A percentile compares a stretch with the other conserved stretches of the same genome.
Conservation (phyloP, 352 stramenopile genomes). For the Elongisporangium anandrum region DNA sequence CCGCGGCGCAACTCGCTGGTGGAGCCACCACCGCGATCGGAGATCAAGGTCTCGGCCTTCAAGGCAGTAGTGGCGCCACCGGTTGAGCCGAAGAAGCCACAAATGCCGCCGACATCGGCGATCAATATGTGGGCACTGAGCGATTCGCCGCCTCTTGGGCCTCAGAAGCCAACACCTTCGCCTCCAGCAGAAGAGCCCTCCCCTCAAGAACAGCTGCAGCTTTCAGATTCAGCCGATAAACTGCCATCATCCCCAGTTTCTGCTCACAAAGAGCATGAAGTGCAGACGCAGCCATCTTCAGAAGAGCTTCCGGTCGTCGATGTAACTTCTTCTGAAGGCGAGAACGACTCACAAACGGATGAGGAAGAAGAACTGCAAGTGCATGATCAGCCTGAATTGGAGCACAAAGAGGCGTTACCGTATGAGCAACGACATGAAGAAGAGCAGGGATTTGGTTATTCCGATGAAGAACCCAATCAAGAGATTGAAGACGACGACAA, state of each 20-base stretch:
- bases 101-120: neutral
- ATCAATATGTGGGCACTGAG: neutral
- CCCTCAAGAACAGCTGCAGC: neutral
- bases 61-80: slow-evolving; percentile 18
- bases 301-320: neutral
- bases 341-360: neutral
- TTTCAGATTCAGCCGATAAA: no score
- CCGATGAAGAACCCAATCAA: slow-evolving; percentile 4
- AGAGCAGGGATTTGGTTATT: neutral
- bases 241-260: neutral
- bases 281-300: neutral
- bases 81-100: slow-evolving; percentile 11
- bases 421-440: neutral
- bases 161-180: neutral
- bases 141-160: neutral
- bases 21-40: slow-evolving; percentile 35
- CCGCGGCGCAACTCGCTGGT: slow-evolving; percentile 22
- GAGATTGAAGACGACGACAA: neutral
- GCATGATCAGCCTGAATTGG: neutral
- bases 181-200: slow-evolving; percentile 4
- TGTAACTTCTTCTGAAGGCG: neutral
- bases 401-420: neutral
- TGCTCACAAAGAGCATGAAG: neutral
- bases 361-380: neutral
- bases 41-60: slow-evolving; percentile 43